Conservation (phyloP, 23 red algal genomes). For the Gracilariopsis chorda region DNA sequence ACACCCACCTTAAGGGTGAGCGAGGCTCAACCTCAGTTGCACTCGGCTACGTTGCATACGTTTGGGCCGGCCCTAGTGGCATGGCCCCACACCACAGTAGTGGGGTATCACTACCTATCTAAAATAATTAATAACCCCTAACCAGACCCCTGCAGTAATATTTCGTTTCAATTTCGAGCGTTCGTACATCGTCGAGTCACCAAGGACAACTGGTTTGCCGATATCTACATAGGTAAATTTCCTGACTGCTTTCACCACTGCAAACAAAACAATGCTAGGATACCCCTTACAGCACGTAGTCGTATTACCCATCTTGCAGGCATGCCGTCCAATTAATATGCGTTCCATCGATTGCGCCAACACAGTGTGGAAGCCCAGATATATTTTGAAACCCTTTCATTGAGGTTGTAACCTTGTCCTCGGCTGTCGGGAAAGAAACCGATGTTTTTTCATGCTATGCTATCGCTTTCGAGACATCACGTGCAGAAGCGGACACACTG, state of each 20-base stretch:
- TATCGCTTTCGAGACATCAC: no score
- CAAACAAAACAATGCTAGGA: slow-evolving; percentile 2
- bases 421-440: no score
- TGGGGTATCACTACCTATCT: no score
- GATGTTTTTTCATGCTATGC: no score
- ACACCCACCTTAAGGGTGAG: no score
- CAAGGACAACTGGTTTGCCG: background rate
- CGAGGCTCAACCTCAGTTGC: no score
- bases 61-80: no score
- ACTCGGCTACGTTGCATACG: no score
- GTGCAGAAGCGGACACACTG: no score
- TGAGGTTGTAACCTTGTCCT: no score
- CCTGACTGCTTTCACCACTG: background rate
- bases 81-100: no score
- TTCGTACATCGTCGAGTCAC: slow-evolving; percentile 17
- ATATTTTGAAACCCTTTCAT: background rate
- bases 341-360: background rate
- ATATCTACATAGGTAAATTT: slow-evolving; percentile 7
- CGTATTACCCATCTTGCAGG: background rate
- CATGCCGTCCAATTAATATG: background rate
- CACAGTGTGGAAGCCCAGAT: slow-evolving; percentile 1
- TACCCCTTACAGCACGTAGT: background rate
- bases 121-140: no score
- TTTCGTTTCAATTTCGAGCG: slow-evolving; percentile 3
- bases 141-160: background rate